Evolutionary conservation across 345 rosid species (phyloP).

Genomic region (Dovyalis caffra): DNA sequence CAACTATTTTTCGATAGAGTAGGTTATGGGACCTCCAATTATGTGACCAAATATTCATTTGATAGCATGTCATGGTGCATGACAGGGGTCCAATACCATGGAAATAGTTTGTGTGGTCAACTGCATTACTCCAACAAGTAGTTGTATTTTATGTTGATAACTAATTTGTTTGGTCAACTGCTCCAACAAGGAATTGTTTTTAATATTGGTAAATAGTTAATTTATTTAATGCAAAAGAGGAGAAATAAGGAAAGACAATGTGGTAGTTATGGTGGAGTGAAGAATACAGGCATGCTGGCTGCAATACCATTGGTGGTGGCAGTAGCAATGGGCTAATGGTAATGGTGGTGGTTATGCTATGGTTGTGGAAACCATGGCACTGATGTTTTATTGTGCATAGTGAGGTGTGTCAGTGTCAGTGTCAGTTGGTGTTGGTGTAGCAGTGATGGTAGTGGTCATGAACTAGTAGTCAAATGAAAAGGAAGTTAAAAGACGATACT

Average conservation of each 20-base stretch:
- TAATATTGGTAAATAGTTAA: background rate
- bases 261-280: background rate
- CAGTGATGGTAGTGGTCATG: too few relatives aligned
- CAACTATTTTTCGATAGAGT: background rate
- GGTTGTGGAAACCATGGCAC: background rate
- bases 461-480: too few relatives aligned
- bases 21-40: background rate
- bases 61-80: background rate
- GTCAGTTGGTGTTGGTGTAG: background rate
- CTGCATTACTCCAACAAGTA: background rate
- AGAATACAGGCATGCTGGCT: background rate
- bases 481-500: too few relatives aligned
- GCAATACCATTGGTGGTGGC: background rate
- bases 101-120: background rate
- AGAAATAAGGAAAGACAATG: background rate
- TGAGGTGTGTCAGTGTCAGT: background rate
- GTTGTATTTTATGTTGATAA: background rate
- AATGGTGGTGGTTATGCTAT: too few relatives aligned
- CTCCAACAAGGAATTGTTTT: background rate
- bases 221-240: background rate
- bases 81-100: background rate
- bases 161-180: background rate
- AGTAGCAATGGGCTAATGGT: background rate
- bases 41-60: background rate
- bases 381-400: background rate